Percentiles rank a stretch among this genome's conserved stretches.
These are phyloP conservation scores for Backusella psychrophila DNA, from an alignment of 192 early-diverging fungal species.

Conservation along the genomic window DNA sequence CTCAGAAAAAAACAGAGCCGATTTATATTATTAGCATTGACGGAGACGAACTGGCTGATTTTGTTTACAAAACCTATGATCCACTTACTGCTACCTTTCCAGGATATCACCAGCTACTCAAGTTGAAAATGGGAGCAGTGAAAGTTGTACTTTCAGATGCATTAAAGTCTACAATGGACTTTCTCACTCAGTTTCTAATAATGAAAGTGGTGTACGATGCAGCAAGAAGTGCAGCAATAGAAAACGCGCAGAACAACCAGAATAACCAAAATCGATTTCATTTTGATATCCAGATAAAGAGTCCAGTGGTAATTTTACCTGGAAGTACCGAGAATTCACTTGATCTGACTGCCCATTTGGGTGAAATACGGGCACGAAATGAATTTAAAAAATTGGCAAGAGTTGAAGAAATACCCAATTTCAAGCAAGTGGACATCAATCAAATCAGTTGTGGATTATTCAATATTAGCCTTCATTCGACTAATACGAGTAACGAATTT, in stretches of 20 bases:
- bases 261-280: conserved; percentile 61
- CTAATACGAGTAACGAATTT: not conserved
- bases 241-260: conserved; percentile 62
- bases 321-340: conserved; percentile 39
- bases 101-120: conserved; percentile 65
- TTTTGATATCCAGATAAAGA: conserved; percentile 70
- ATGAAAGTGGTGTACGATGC: conserved; percentile 73
- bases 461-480: conserved; percentile 44
- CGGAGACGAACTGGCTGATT: conserved; percentile 71
- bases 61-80: conserved; percentile 71
- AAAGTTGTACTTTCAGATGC: conserved; percentile 62
- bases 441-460: conserved; percentile 58
- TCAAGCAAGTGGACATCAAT: conserved; percentile 48
- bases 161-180: conserved; percentile 56
- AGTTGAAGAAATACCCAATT: not conserved
- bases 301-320: conserved; percentile 77
- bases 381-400: conserved; percentile 39
- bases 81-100: conserved; percentile 47
- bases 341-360: conserved; percentile 60
- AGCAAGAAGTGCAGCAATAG: conserved; percentile 63
- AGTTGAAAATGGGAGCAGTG: conserved; percentile 61
- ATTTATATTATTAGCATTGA: conserved; percentile 64
- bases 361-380: conserved; percentile 72
- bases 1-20: not conserved
- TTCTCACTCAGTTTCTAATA: conserved; percentile 65